Base-by-base conservation (phyloP, 768 basidiomycete species). In the Lactarius vividus region DNA sequence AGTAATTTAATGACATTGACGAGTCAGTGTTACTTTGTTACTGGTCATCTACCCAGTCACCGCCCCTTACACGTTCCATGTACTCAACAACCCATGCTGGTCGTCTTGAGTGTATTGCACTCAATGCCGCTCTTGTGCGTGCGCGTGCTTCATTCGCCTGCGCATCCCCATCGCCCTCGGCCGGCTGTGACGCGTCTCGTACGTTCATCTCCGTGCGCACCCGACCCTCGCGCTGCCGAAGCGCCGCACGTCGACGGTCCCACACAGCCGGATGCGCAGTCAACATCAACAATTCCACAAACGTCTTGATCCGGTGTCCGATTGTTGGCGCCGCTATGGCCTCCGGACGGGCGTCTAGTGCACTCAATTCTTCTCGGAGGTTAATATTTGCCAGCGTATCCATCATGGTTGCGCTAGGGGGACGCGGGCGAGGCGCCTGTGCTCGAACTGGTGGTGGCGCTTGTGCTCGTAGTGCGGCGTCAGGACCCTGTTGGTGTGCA, bases 221-320 rank as follows among this genome's bases (percentile, higher is more conserved):
- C 4, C 60, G 54, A n/a, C 70, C 70, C 37, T 70, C 70, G 20
- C 70, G 68, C 31, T 62, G 68, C 49, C 64, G 56, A 46, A 70
- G 59, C 3, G 58, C 60, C 7, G 64, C 42, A n/a, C 70, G 70
- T 16, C 70, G 70, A 8, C 70, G 70, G 13, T 70, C 64, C 70
- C 70, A 70, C 28, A 69, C n/a, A 1, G 70, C 70, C 8, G 70
- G 70, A 57, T 69, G 64, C 35, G 66, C 59, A 35, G 70, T 70
- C 35, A 69, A 39, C 61, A 66, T 15, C 29, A 70, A 39, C 52
- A 70, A 20, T 26, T 60, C 44, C 3, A 66, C 1, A 35, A 70
- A 70, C 29, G 70, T 65, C 37, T 65, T 62, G 61, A 70, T 55
- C 54, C 68, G 59, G 40, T 61, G 62, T 11, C 46, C 57, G 11